Evolutionary conservation across 2,329 filamentous ascomycete genomes (phyloP), one percentile per base, ranked within the genome.

Genomic region (Aspergillus sp.): DNA sequence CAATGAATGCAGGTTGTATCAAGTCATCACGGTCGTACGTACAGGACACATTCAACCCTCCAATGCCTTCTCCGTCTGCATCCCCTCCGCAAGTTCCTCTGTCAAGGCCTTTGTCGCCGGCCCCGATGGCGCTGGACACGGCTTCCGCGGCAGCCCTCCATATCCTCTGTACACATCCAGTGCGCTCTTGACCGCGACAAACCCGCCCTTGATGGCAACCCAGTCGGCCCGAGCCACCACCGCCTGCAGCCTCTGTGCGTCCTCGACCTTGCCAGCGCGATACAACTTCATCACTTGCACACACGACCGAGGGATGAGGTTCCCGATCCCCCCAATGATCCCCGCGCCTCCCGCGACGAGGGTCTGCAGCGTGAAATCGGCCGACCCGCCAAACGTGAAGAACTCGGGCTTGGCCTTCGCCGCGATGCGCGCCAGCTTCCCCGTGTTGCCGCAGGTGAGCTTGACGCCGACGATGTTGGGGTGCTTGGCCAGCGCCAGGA

Each of bases 361-460:
- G 1, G 84, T 89, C 63, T 89, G 86, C 16, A 84, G 69, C 1
- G 84, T 86, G 60, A 93, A 93, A 61, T 93, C 86, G 52, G 82
- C 85, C 57, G 91, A 84, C 43, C 85, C 86, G 28, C 85, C 85
- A 52, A 91, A 86, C 13, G 84, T 85, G 74, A 91, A 82, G 67
- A 88, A 93, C 5, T 61, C 63, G 11, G 48, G 33, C 31, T 58
- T 54, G 15, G 71, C 60, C 15, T 60, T 57, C 2, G 69, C 66
- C 0, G 68, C 65, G 3, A 86, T 67, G 6, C 80, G 67, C 3
- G 75, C 74, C 30, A 85, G 70, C 58, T 85, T 85, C 37, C 77
- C 80, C 19, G 82, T 81, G 44, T 75, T 78, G n/a, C 79, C 80
- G 49, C 80, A 84, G 2, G 80, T 84, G 34, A 83, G 61, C 62